These are phyloP conservation scores for Chaetomiaceae sp. DNA, from an alignment of 2,329 filamentous ascomycete species.

Conservation along the genomic window DNA sequence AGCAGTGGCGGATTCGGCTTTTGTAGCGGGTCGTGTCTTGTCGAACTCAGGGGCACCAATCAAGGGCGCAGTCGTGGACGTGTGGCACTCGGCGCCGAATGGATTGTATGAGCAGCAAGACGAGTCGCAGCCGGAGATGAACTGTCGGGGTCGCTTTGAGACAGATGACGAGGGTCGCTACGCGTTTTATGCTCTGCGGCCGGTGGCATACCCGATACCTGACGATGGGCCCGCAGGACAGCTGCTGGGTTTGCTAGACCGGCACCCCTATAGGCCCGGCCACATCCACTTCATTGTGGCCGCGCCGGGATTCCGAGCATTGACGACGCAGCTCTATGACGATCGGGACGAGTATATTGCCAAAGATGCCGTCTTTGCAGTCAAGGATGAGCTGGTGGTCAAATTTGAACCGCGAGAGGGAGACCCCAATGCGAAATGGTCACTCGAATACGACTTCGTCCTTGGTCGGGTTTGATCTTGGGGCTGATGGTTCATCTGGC, in stretches of 20 bases:
- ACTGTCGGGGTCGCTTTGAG: slow-evolving; percentile 67
- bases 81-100: slow-evolving; percentile 63
- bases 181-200: slow-evolving; percentile 56
- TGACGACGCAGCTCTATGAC: slow-evolving; percentile 70
- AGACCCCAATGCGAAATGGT: slow-evolving; percentile 30
- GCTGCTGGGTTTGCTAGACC: slow-evolving; percentile 33
- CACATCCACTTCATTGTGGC: slow-evolving; percentile 41
- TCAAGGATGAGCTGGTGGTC: slow-evolving; percentile 37
- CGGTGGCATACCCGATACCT: slow-evolving; percentile 49
- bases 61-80: slow-evolving; percentile 52
- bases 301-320: slow-evolving; percentile 53
- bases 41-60: slow-evolving; percentile 49
- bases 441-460: slow-evolving; percentile 34
- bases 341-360: slow-evolving; percentile 53
- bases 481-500: neutral
- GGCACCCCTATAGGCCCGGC: slow-evolving; percentile 35
- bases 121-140: slow-evolving; percentile 62
- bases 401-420: slow-evolving; percentile 31
- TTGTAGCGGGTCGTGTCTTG: slow-evolving; percentile 54
- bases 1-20: slow-evolving; percentile 45
- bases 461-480: slow-evolving; percentile 30
- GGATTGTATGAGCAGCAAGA: slow-evolving; percentile 32
- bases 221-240: slow-evolving; percentile 35
- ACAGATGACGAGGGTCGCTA: slow-evolving; percentile 64
- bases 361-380: slow-evolving; percentile 40